phyloP scores from a whole-genome alignment of 805 yeast species.

The Sugiyamaella mastotermitis region DNA sequence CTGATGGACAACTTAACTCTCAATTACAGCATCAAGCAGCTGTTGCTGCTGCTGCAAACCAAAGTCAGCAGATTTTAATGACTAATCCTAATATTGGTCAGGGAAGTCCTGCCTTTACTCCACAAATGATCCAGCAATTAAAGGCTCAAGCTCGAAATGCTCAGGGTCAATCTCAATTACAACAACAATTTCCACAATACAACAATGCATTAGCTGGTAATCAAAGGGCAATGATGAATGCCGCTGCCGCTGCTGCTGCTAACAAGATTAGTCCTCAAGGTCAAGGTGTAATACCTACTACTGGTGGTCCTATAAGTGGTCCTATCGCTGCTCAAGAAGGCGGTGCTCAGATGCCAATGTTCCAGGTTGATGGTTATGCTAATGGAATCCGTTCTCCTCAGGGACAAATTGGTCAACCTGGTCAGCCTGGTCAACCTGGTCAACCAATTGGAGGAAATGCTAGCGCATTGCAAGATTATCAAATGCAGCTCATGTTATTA shows the following conservation, averaged over 20 bases:
- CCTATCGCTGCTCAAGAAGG: slow-evolving; percentile 12
- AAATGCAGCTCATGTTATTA: slow-evolving; percentile 66
- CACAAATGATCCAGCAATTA: slow-evolving; percentile 27
- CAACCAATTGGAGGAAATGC: slow-evolving; percentile 32
- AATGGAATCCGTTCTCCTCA: slow-evolving; percentile 5
- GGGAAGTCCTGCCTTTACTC: slow-evolving; percentile 19
- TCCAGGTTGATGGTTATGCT: slow-evolving; percentile 19
- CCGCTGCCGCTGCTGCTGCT: slow-evolving; percentile 13
- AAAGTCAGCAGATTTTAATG: slow-evolving; percentile 21
- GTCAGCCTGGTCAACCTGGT: slow-evolving; percentile 18
- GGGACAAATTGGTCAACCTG: slow-evolving; percentile 13
- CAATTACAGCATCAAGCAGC: slow-evolving; percentile 26
- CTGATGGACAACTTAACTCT: slow-evolving; percentile 16
- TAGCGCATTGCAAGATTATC: slow-evolving; percentile 73
- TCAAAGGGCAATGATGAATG: slow-evolving; percentile 25
- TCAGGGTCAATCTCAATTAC: slow-evolving; percentile 15
- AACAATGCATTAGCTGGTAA: slow-evolving; percentile 19
- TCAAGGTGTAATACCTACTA: slow-evolving; percentile 1
- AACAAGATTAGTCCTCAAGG: slow-evolving; percentile 13
- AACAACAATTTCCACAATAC: slow-evolving; percentile 22
- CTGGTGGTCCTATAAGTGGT: slow-evolving; percentile 6
- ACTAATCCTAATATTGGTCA: slow-evolving; percentile 6
- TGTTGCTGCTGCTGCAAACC: slow-evolving; percentile 23
- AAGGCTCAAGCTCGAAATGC: slow-evolving; percentile 21
- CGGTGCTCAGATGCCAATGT: slow-evolving; percentile 13